These are phyloP conservation scores for Solanum acaule DNA, from an alignment of 257 asterid genomes.

Conservation along the genomic window DNA sequence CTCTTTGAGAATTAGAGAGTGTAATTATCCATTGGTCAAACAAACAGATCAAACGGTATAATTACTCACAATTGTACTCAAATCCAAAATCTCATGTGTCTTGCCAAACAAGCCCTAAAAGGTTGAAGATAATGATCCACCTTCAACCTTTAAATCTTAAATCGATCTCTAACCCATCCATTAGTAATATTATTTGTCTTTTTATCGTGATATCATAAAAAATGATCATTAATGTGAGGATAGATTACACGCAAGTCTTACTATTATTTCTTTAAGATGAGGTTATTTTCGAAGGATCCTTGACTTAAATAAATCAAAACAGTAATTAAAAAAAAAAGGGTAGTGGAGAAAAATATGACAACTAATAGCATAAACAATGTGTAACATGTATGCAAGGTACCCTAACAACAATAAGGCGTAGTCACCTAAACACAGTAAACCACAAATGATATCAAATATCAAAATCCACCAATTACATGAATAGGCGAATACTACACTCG, in stretches of 20 bases:
- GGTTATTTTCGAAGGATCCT: rapidly evolving
- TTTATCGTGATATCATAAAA: no score
- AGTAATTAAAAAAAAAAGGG: rapidly evolving
- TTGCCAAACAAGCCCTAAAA: background rate
- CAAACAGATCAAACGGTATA: no score
- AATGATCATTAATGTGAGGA: background rate
- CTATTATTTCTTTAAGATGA: no score
- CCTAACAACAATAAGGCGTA: background rate
- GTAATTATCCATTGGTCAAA: background rate
- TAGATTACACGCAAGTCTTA: rapidly evolving
- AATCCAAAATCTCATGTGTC: background rate
- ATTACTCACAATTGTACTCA: no score
- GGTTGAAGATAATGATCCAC: no score
- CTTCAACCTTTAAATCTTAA: background rate
- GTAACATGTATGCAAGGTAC: background rate
- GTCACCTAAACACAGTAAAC: background rate
- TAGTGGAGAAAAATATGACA: no score
- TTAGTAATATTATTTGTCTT: background rate
- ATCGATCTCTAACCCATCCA: background rate
- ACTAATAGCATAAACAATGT: background rate
- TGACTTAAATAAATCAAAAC: rapidly evolving
- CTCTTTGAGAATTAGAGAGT: background rate
- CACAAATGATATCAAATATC: background rate
- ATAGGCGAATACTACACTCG: background rate
- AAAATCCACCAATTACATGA: background rate